Conservation (phyloP, 805 yeast species). For the Candida khao-thaluensis region DNA sequence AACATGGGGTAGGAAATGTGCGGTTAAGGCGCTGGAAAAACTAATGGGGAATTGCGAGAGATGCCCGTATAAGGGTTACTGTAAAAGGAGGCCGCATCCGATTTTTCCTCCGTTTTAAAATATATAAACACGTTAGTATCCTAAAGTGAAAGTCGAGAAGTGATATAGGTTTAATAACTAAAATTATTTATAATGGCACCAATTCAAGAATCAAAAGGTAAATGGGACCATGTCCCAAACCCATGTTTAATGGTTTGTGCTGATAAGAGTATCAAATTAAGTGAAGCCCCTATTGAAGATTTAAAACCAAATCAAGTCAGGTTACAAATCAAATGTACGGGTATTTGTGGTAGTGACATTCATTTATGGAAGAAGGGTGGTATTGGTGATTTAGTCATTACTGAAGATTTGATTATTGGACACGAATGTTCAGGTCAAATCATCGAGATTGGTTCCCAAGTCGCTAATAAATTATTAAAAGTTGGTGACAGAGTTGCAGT, state of each 20-base stretch:
- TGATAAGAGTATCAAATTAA: constrained; percentile 13
- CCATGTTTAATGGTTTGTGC: constrained; percentile 19
- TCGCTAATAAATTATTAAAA: constrained; percentile 33
- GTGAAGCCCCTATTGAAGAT: constrained; percentile 16
- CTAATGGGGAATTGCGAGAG: constrained; percentile 6
- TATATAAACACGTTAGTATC: constrained; percentile 1
- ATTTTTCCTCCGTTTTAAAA: constrained; percentile 5
- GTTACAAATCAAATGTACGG: constrained; percentile 23
- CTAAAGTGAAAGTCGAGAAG: not conserved
- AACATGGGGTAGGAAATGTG: not conserved
- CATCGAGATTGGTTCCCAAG: constrained; percentile 49
- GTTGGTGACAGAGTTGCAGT: constrained; percentile 51
- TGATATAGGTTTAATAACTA: too few relatives aligned
- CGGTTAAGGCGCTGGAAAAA: constrained; percentile 1
- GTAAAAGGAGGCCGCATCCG: not conserved
- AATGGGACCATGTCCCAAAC: constrained; percentile 19
- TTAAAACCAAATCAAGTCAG: constrained; percentile 19
- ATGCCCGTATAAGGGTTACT: constrained; percentile 2
- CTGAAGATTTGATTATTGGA: constrained; percentile 39
- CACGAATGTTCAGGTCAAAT: constrained; percentile 50
- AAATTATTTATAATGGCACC: constrained; percentile 15
- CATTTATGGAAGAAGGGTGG: constrained; percentile 25
- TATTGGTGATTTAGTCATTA: constrained; percentile 32
- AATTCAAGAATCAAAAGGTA: constrained; percentile 14
- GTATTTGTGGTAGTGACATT: constrained; percentile 26